A percentile compares a stretch with the other conserved stretches of the same genome.
phyloP scores from a whole-genome alignment of 768 basidiomycete genomes.

The Xerocomus potaroensis region DNA sequence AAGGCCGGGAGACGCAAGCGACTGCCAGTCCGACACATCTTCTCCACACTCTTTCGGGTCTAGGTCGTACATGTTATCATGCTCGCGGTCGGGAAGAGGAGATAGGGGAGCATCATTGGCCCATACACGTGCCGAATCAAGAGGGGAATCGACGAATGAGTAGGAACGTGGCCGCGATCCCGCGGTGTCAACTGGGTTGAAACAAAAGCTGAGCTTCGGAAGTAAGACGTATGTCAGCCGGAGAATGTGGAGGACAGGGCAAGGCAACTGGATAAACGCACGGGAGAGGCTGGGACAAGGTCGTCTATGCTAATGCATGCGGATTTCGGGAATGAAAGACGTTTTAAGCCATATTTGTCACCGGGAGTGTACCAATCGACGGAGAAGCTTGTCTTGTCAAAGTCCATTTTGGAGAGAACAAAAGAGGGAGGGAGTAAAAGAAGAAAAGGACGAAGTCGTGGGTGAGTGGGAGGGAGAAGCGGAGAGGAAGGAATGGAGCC shows the following conservation, averaged over 20 bases:
- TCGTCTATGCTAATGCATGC: conserved; percentile 31
- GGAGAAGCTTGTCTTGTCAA: conserved; percentile 29
- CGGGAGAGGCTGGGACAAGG: conserved; percentile 26
- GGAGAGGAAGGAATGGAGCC: neutral
- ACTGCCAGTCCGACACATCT: neutral
- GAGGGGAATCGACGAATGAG: conserved; percentile 12
- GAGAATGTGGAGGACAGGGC: neutral
- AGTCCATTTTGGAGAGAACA: conserved; percentile 26
- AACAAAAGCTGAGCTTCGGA: conserved; percentile 22
- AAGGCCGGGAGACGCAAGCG: conserved; percentile 5
- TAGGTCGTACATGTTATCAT: conserved; percentile 6
- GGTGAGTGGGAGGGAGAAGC: conserved; percentile 3
- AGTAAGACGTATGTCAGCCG: conserved; percentile 6
- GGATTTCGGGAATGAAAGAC: conserved; percentile 33
- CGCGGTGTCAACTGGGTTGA: conserved; percentile 13
- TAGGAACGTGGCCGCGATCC: conserved; percentile 7
- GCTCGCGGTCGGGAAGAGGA: conserved; percentile 4
- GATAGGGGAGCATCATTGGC: conserved; percentile 17
- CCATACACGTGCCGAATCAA: conserved; percentile 20
- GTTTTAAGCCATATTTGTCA: conserved; percentile 24
- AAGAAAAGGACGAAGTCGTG: conserved; percentile 3
- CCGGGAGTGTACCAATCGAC: conserved; percentile 30
- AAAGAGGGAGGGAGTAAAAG: neutral
- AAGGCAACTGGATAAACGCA: conserved; percentile 15
- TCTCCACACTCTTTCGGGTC: conserved; percentile 4